Evolutionary conservation across 2,329 filamentous ascomycete species (phyloP).

Genomic region (Fusarium anguioides): DNA sequence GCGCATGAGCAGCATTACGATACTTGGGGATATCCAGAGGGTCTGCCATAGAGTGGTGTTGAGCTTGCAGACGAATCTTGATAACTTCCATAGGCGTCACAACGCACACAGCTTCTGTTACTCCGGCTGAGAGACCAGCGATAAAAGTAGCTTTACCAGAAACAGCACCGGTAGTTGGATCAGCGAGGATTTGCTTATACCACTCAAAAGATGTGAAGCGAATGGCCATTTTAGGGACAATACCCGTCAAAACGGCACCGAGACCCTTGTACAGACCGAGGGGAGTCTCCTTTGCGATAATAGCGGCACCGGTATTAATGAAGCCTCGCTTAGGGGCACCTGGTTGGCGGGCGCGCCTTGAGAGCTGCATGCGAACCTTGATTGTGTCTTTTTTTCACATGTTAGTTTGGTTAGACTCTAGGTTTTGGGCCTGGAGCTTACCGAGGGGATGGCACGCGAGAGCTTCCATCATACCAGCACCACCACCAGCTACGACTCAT

Average conservation of each 20-base stretch:
- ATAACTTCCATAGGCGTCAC: slow-evolving; percentile 99
- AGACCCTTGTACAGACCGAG: slow-evolving; percentile 97
- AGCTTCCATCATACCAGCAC: slow-evolving; percentile 99
- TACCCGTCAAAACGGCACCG: slow-evolving; percentile 95
- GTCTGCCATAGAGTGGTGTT: slow-evolving; percentile 98
- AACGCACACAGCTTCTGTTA: slow-evolving; percentile 95
- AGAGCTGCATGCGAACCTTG: slow-evolving; percentile 99
- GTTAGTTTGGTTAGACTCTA: slow-evolving; percentile 3
- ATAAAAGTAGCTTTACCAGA: slow-evolving; percentile 75
- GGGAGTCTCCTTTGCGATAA: slow-evolving; percentile 89
- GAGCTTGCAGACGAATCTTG: slow-evolving; percentile 97
- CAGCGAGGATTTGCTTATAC: slow-evolving; percentile 87
- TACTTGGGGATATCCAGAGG: slow-evolving; percentile 97
- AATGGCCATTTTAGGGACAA: slow-evolving; percentile 99
- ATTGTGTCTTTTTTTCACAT: slow-evolving; percentile 76
- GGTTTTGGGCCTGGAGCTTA: slow-evolving; percentile 56
- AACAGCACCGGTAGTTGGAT: slow-evolving; percentile 73
- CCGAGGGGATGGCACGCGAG: slow-evolving; percentile 93
- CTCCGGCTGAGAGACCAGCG: slow-evolving; percentile 89
- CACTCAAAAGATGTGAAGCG: slow-evolving; percentile 97
- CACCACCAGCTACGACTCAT: slow-evolving; percentile 79
- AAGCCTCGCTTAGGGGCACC: slow-evolving; percentile 91
- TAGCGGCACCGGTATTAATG: slow-evolving; percentile 84
- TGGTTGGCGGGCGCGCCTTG: slow-evolving; percentile 81
- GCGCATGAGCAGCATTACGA: slow-evolving; percentile 85